phyloP scores from a whole-genome alignment of 179 eudicot genomes.

The Patellifolia procumbens region DNA sequence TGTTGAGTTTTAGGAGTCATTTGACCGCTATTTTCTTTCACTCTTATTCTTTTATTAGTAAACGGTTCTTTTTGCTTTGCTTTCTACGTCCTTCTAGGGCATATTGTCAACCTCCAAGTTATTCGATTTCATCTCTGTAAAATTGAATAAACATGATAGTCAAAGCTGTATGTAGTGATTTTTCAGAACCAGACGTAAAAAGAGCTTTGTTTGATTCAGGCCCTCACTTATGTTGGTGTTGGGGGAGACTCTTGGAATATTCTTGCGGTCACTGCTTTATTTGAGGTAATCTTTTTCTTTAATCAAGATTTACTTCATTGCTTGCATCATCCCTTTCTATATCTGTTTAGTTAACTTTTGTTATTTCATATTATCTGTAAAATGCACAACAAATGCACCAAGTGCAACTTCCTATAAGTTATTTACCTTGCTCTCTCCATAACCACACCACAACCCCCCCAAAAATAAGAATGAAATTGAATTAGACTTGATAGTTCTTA shows the following conservation, averaged over 20 bases:
- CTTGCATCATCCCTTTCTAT: not conserved
- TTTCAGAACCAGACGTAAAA: too few species aligned
- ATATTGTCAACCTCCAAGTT: too few species aligned
- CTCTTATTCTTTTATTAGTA: too few species aligned
- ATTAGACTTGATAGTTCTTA: too few species aligned
- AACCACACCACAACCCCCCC: too few species aligned
- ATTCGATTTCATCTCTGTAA: too few species aligned
- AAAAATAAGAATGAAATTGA: too few species aligned
- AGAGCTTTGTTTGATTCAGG: constrained; percentile 52
- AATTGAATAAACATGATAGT: too few species aligned
- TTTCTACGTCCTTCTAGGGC: not conserved
- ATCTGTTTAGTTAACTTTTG: not conserved
- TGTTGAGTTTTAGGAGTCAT: not conserved
- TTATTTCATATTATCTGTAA: not conserved
- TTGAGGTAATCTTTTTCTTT: constrained; percentile 57
- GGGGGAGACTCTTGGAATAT: constrained; percentile 75
- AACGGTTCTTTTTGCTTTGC: too few species aligned
- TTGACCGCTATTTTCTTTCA: too few species aligned
- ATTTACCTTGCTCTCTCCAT: not conserved
- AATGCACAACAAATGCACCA: not conserved
- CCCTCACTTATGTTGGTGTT: constrained; percentile 61
- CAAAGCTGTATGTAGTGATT: too few species aligned
- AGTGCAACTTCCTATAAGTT: not conserved
- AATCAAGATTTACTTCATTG: not conserved
- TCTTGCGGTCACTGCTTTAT: constrained; percentile 71